These are phyloP conservation scores for Coriaria nepalensis DNA, from an alignment of 306 rosid genomes.

Conservation along the genomic window DNA sequence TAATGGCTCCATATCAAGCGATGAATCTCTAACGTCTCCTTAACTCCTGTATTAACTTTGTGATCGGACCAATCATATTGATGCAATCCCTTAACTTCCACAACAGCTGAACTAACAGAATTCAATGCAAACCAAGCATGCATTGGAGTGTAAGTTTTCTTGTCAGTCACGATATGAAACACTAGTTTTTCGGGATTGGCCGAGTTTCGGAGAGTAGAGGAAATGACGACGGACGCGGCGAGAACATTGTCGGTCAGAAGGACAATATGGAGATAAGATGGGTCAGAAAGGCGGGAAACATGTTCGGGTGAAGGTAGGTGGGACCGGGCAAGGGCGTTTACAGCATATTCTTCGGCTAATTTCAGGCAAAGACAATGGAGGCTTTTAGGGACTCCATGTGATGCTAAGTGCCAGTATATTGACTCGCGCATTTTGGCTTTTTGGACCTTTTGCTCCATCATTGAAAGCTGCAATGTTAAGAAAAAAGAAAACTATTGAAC, in stretches of 20 bases:
- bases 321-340: constrained; percentile 68
- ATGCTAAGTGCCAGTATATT: constrained; percentile 79
- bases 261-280: constrained; percentile 53
- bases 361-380: constrained; percentile 74
- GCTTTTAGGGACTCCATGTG: constrained; percentile 73
- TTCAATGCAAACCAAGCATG: constrained; percentile 93
- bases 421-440: constrained; percentile 61
- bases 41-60: constrained; percentile 55
- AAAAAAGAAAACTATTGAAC: neutral
- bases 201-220: constrained; percentile 55
- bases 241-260: constrained; percentile 80
- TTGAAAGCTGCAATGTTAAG: constrained; percentile 37
- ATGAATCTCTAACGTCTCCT: constrained; percentile 65
- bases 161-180: constrained; percentile 78
- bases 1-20: constrained; percentile 56
- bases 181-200: constrained; percentile 56
- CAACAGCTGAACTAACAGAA: constrained; percentile 45
- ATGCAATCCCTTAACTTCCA: constrained; percentile 84
- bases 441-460: constrained; percentile 71
- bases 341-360: constrained; percentile 78
- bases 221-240: constrained; percentile 80
- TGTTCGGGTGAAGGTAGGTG: constrained; percentile 74
- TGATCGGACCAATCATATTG: constrained; percentile 76
- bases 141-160: constrained; percentile 80
- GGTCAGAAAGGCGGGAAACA: constrained; percentile 55